phyloP scores from a whole-genome alignment of 2,329 filamentous ascomycete genomes.

The Diaporthe citrichinensis region DNA sequence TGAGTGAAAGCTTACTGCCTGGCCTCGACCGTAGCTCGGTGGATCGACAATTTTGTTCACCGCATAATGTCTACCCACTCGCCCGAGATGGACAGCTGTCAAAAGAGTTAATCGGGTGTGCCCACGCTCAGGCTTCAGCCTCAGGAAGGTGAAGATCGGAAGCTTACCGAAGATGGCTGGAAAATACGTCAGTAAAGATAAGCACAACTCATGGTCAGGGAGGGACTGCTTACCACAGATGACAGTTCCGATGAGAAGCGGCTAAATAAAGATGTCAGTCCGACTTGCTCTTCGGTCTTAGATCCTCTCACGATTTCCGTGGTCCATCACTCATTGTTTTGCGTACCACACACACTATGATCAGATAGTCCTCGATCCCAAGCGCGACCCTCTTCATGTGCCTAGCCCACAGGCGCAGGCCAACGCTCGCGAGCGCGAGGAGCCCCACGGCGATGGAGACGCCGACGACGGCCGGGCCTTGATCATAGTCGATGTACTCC shows the following conservation, averaged over 20 bases:
- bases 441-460: constrained; percentile 31
- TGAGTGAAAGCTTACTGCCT: constrained; percentile 1
- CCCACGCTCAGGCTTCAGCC: neutral
- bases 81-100: constrained; percentile 10
- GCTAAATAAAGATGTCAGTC: constrained; percentile 8
- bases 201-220: neutral
- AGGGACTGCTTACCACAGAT: neutral
- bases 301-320: neutral
- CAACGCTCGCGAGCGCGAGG: constrained; percentile 16
- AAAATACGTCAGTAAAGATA: neutral
- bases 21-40: neutral
- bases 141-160: neutral
- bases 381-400: constrained; percentile 27
- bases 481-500: constrained; percentile 26
- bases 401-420: constrained; percentile 21
- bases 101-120: neutral
- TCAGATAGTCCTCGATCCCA: constrained; percentile 28
- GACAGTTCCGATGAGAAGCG: constrained; percentile 18
- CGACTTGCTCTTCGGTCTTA: neutral
- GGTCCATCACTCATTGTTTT: neutral
- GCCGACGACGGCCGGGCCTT: constrained; percentile 6
- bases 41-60: constrained; percentile 25
- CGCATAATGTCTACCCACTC: constrained; percentile 29
- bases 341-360: constrained; percentile 31
- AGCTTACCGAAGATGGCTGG: constrained; percentile 23